phyloP scores from a whole-genome alignment of 2,329 filamentous ascomycete genomes.

The Dactylellina sp. region DNA sequence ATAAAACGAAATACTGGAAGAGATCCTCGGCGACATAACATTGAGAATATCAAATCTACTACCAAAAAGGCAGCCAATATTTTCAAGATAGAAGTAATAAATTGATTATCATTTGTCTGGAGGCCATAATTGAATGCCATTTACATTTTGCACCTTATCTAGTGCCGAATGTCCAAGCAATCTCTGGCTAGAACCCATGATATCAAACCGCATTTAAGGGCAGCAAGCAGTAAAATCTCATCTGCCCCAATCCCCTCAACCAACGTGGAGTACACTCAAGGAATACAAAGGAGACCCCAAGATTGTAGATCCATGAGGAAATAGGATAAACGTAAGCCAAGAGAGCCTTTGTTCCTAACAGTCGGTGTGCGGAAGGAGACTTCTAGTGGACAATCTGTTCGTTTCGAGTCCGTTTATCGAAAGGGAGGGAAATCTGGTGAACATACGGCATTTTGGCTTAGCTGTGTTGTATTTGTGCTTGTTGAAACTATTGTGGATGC shows the following conservation, averaged over 20 bases:
- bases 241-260: conserved; percentile 29
- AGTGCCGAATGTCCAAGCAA: neutral
- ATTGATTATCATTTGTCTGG: conserved; percentile 20
- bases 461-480: neutral
- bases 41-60: neutral
- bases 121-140: neutral
- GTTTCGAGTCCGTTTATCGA: neutral
- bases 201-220: conserved; percentile 42
- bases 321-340: conserved; percentile 20
- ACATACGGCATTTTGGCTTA: conserved; percentile 51
- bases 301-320: neutral
- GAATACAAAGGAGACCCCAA: neutral
- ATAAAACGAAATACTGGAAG: neutral
- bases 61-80: neutral
- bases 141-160: too few relatives aligned
- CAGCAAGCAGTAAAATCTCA: conserved; percentile 2
- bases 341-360: neutral
- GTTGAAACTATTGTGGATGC: neutral
- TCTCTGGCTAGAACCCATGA: neutral
- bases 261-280: neutral
- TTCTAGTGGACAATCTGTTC: neutral
- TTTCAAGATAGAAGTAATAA: conserved; percentile 11
- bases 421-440: neutral
- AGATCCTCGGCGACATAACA: conserved; percentile 39
- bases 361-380: conserved; percentile 1